Conservation (phyloP, 805 yeast species). For the Suhomyces xylopsoci region DNA sequence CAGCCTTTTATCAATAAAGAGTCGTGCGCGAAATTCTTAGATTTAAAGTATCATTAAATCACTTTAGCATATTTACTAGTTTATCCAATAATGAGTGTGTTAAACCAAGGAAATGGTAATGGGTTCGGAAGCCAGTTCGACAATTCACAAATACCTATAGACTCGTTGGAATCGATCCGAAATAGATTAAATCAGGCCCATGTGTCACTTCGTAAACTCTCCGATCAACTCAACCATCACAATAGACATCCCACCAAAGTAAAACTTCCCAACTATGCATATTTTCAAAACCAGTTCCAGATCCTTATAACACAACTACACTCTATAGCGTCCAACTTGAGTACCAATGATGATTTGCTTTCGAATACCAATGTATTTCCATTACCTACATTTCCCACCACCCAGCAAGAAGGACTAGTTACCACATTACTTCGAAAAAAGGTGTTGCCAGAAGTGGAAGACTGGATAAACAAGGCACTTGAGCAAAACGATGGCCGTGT, state of each 20-base stretch:
- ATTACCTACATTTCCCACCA: conserved; percentile 76
- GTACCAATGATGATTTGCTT: conserved; percentile 56
- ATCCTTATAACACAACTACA: conserved; percentile 79
- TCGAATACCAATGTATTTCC: conserved; percentile 78
- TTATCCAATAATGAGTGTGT: neutral
- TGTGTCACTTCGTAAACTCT: conserved; percentile 35
- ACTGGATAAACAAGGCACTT: conserved; percentile 58
- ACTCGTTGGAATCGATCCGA: conserved; percentile 39
- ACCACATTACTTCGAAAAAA: conserved; percentile 86
- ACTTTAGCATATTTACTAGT: neutral
- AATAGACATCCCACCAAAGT: conserved; percentile 35
- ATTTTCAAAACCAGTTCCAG: conserved; percentile 79
- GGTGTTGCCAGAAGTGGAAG: conserved; percentile 84
- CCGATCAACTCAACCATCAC: conserved; percentile 36
- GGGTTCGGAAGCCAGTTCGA: neutral
- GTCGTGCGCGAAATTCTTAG: neutral
- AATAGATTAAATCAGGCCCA: conserved; percentile 42
- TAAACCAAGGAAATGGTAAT: neutral
- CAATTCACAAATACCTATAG: conserved; percentile 28
- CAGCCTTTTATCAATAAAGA: neutral
- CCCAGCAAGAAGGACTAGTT: conserved; percentile 76
- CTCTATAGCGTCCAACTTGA: conserved; percentile 69
- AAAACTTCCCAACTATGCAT: conserved; percentile 49
- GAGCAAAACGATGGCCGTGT: conserved; percentile 9
- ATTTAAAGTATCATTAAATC: neutral